A percentile compares a stretch with the other conserved stretches of the same genome.
These are phyloP conservation scores for Trypanosoma vivax DNA, from an alignment of 208 protist species.

Conservation along the genomic window DNA sequence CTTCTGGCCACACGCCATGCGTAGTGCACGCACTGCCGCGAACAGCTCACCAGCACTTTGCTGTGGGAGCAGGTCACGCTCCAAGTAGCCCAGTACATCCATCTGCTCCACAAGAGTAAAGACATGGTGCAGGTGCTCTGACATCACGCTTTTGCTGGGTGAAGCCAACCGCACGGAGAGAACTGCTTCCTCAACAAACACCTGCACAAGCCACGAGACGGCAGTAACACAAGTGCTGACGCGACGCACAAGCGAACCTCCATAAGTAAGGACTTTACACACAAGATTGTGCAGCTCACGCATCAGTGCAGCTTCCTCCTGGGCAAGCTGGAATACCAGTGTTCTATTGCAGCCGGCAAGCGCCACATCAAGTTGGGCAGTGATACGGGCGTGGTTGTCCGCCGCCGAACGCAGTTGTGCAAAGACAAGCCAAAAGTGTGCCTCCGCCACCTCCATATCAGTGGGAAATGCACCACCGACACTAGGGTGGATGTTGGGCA, in stretches of 20 bases:
- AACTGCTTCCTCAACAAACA: slow-evolving; percentile 43
- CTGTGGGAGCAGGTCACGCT: slow-evolving; percentile 37
- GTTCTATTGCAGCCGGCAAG: slow-evolving; percentile 25
- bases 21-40: slow-evolving; percentile 43
- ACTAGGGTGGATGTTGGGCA: slow-evolving; percentile 16
- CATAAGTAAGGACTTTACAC: slow-evolving; percentile 29
- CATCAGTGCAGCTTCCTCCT: slow-evolving; percentile 51
- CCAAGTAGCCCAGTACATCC: slow-evolving; percentile 46
- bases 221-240: slow-evolving; percentile 39
- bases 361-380: slow-evolving; percentile 38
- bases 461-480: neutral
- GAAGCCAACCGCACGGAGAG: slow-evolving; percentile 39
- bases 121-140: slow-evolving; percentile 38
- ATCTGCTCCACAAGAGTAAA: slow-evolving; percentile 54
- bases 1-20: slow-evolving; percentile 51
- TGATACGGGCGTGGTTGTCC: slow-evolving; percentile 35
- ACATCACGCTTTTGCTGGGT: neutral
- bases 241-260: slow-evolving; percentile 43
- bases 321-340: slow-evolving; percentile 51
- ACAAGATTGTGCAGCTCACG: slow-evolving; percentile 25
- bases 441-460: slow-evolving; percentile 34
- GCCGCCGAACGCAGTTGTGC: slow-evolving; percentile 27
- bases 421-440: slow-evolving; percentile 55
- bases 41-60: slow-evolving; percentile 36
- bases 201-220: slow-evolving; percentile 35